A percentile compares a stretch with the other conserved stretches of the same genome.
These are phyloP conservation scores for Lachancea waltii DNA, from an alignment of 805 yeast species.

Conservation along the genomic window DNA sequence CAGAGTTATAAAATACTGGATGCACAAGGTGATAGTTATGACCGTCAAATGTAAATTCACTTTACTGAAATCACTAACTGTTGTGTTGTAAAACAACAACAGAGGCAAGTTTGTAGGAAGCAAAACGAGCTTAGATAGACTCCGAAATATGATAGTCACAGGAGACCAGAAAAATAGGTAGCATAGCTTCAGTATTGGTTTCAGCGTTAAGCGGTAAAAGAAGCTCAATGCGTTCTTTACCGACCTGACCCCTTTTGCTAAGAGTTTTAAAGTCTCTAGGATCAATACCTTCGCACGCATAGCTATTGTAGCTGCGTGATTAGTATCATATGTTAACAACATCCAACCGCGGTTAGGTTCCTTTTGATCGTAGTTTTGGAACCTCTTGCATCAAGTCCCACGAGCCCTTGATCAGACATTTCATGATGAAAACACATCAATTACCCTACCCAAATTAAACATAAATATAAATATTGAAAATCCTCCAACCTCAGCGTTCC, in stretches of 20 bases:
- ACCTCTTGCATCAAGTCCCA: no score
- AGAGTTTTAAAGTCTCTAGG: not conserved
- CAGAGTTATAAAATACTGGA: conserved; percentile 24
- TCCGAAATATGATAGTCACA: conserved; percentile 14
- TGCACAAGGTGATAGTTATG: conserved; percentile 14
- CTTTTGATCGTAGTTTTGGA: no score
- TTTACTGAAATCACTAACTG: conserved; percentile 17
- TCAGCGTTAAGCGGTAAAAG: conserved; percentile 1
- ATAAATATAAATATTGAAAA: no score
- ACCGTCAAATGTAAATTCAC: conserved; percentile 12
- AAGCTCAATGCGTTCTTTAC: not conserved
- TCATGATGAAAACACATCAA: no score
- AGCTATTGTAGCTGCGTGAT: not conserved
- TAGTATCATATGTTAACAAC: no score
- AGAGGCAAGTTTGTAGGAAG: conserved; percentile 28
- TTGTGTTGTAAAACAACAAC: conserved; percentile 18
- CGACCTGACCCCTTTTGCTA: not conserved
- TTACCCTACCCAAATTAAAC: no score
- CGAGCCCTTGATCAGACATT: no score
- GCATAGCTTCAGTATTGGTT: conserved; percentile 2
- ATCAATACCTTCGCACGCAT: not conserved
- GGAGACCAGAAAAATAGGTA: conserved; percentile 16
- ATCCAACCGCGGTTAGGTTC: no score
- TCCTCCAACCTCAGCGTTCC: no score
- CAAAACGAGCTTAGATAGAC: conserved; percentile 13